Percentiles rank a stretch among this genome's conserved stretches.
These are phyloP conservation scores for Solanum hybrid DNA, from an alignment of 305 asterid genomes.

Conservation along the genomic window DNA sequence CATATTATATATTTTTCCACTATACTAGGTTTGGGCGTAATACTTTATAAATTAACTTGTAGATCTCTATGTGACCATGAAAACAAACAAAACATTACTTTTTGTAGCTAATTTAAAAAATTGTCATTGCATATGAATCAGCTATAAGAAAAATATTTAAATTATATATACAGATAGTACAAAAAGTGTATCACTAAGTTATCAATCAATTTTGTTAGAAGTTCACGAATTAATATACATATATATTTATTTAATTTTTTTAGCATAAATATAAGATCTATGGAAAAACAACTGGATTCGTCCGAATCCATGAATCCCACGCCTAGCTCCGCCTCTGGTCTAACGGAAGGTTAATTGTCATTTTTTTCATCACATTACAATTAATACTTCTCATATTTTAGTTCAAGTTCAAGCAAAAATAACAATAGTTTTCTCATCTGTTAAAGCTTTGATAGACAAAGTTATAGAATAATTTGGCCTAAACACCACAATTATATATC, in stretches of 20 bases:
- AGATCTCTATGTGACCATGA: constrained; percentile 1
- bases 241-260: too few species aligned
- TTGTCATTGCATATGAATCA: not conserved
- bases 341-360: not conserved
- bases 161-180: not conserved
- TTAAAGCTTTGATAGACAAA: not conserved
- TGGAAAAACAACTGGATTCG: not conserved
- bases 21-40: not conserved
- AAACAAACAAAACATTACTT: not conserved
- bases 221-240: too few species aligned
- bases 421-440: not conserved
- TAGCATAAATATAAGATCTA: not conserved
- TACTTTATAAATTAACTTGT: not conserved
- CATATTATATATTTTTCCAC: not conserved
- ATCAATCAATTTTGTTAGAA: too few species aligned
- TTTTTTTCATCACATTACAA: not conserved
- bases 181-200: not conserved
- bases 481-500: not conserved
- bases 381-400: not conserved
- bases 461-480: not conserved
- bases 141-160: not conserved
- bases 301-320: not conserved
- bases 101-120: not conserved
- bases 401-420: not conserved
- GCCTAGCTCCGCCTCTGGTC: not conserved